Conservation (phyloP, 305 asterid species). For the Rubia tinctorum region DNA sequence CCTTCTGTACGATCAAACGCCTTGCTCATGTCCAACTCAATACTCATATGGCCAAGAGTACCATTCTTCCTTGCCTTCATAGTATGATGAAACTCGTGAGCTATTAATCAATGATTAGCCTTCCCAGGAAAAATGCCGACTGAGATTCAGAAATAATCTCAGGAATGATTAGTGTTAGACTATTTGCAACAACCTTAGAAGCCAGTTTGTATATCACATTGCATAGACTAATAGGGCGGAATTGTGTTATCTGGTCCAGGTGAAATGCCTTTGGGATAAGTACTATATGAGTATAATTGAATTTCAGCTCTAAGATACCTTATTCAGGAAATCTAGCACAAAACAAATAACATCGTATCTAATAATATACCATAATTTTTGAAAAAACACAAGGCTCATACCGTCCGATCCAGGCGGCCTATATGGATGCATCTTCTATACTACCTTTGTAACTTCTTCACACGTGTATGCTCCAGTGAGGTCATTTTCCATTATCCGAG, state of each 20-base stretch:
- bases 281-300: background rate
- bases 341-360: background rate
- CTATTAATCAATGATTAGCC: background rate
- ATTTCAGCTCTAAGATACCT: background rate
- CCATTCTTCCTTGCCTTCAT: background rate
- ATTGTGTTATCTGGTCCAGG: background rate
- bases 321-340: background rate
- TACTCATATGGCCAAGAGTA: background rate
- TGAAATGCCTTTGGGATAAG: background rate
- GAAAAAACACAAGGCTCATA: background rate
- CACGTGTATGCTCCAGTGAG: too few species aligned
- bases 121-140: background rate
- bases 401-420: background rate
- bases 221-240: background rate
- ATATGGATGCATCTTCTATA: background rate
- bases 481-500: too few species aligned
- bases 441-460: too few species aligned
- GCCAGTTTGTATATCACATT: background rate
- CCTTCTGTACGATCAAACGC: background rate
- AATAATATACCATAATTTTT: background rate
- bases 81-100: background rate
- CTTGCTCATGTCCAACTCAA: background rate
- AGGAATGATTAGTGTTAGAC: background rate
- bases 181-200: background rate
- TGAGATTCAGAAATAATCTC: background rate